A percentile compares a stretch with the other conserved stretches of the same genome.
Evolutionary conservation across 106 monocot species (phyloP).

Genomic region (Dactylorhiza incarnata): DNA sequence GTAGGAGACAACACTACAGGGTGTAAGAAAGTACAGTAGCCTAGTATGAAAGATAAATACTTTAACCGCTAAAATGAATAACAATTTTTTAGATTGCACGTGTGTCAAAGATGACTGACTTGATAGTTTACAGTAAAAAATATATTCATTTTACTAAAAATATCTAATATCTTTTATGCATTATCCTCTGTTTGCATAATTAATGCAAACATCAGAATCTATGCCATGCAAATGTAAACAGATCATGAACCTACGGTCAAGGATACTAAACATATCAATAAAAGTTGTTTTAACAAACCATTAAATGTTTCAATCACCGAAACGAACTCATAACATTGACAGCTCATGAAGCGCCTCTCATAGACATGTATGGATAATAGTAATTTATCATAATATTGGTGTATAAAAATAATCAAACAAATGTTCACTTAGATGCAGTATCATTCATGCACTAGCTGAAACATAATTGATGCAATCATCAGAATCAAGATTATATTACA

Average conservation of each 20-base stretch:
- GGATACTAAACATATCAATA: background rate
- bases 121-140: background rate
- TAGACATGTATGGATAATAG: background rate
- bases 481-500: background rate
- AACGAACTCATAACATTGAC: background rate
- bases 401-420: background rate
- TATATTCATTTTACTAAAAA: background rate
- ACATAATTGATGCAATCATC: background rate
- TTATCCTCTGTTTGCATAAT: background rate
- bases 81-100: background rate
- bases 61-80: background rate
- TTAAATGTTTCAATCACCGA: background rate
- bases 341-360: background rate
- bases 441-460: background rate
- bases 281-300: background rate
- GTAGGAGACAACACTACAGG: background rate
- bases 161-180: background rate
- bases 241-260: background rate
- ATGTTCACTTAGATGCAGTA: background rate
- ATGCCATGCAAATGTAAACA: background rate
- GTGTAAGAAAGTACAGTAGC: background rate
- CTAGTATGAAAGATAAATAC: background rate
- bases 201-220: background rate
- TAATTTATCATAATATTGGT: background rate
- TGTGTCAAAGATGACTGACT: background rate